Evolutionary conservation across 2,329 filamentous ascomycete species (phyloP), one percentile per base, ranked within the genome.

Genomic region (Phaeosphaeria sp.): DNA sequence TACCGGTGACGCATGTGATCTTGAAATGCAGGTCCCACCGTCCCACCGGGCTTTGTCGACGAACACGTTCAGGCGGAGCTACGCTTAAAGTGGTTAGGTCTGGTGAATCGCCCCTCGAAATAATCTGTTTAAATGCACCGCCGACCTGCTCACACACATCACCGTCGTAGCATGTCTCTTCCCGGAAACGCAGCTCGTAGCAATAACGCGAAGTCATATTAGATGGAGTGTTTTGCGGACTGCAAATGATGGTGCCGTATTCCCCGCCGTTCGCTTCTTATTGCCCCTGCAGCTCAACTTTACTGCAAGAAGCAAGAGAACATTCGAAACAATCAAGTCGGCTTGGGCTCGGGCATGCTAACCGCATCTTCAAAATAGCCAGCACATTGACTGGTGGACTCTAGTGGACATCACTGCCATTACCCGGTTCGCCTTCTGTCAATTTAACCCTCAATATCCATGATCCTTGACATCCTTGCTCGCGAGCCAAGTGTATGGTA

Each of bases 371-470:
- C 43, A 6, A 45, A n/a, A 21, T 11, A 25, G n/a, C 3, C 43
- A 24, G 21, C 17, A 45, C 43, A n/a, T 45, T 25, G 20, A 45
- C 21, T 45, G 43, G 43, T 45, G 43, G 43, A 45, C 15, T n/a
- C n/a, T 15, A 17, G 36, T 25, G 21, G 43, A 13, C 43, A 17
- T 45, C 22, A 4, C 17, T 39, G 36, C 36, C 43, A 45, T 45
- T 45, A 45, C 21, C 43, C 43, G 43, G 43, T 45, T 45, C 22
- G 20, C 43, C 20, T 45, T 25, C 43, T 8, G 24, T 45, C 17
- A 45, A 45, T 45, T 45, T 45, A 45, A 25, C 43, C 43, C 22
- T 24, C 43, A 45, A 45, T 45, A 17, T 45, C 43, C 21, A 45
- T 22, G 43, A 45, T 24, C 43, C 13, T 45, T 45, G 20, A 25